Evolutionary conservation across 148 eudicot species (phyloP), one percentile per base, ranked within the genome.

Genomic region (Spergularia marina): DNA sequence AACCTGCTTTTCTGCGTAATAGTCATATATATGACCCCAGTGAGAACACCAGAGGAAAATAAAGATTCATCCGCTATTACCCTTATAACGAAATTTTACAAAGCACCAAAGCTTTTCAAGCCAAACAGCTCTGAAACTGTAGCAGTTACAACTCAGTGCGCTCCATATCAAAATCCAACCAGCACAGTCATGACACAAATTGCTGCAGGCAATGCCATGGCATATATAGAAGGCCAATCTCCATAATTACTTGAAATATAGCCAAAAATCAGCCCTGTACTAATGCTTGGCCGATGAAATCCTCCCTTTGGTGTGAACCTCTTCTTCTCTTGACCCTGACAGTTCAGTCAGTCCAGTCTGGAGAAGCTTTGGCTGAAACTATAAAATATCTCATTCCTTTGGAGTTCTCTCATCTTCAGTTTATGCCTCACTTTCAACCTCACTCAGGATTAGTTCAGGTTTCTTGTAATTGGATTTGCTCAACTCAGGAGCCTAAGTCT

Each of bases 61-160:
- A 89, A 69, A 6, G 92, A 89, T 4, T 88, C 92, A 5, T 70
- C 77, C 0, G 93, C 84, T 70, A 85, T 81, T 52, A 87, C 83
- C 55, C 86, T 79, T 14, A 84, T 82, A 9, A 87, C 80, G 53
- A 86, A 87, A 52, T 84, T 89, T 30, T 86, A 89, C 20, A 86
- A 75, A 0, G 91, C 83, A 54, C 88, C 89, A 16, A 89, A 89
- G 78, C 91, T 85, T 79, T 84, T 87, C 77, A 89, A 51, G 30
- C 89, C 90, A 76, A 87, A 87, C 53, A 84, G 76, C 79, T 89
- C 93, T 10, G 90, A 89, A 53, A 82, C 81, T 25, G 92, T 76
- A 34, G 90, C 90, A 1, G n/a, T n/a, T 12, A 89, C 82, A 13
- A 86, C 90, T 90, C 90, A 89, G 58, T 89, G 90, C 10, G 89